These are phyloP conservation scores for Mycena indigotica DNA, from an alignment of 768 basidiomycete species.

Conservation along the genomic window DNA sequence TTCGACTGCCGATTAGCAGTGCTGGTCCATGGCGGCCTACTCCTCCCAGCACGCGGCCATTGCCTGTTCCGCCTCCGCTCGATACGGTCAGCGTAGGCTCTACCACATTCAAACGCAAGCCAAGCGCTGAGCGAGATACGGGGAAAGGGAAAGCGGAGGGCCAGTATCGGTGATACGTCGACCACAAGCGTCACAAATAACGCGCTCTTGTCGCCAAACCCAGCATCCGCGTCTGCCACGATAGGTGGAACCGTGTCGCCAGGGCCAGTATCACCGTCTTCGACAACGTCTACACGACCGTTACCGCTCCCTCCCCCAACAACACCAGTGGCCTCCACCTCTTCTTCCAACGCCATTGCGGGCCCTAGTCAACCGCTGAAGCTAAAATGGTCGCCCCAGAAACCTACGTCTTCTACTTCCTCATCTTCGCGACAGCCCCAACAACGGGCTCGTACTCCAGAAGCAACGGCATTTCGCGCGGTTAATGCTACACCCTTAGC, in stretches of 20 bases:
- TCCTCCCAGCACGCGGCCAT: background rate
- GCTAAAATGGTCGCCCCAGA: too few species aligned
- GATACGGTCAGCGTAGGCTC: conserved; percentile 8
- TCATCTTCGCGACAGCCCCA: too few species aligned
- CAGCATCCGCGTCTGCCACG: background rate
- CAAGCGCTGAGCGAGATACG: background rate
- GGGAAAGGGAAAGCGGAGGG: conserved; percentile 15
- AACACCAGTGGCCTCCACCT: too few species aligned
- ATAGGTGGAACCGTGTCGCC: too few species aligned
- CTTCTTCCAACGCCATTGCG: background rate
- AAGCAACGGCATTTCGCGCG: too few species aligned
- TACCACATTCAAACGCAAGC: conserved; percentile 6
- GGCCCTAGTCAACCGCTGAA: background rate
- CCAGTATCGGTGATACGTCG: conserved; percentile 5
- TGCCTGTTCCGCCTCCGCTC: conserved; percentile 19
- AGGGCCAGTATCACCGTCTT: background rate
- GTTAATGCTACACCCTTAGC: too few species aligned
- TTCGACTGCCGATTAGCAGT: conserved; percentile 12
- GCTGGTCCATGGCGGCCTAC: background rate
- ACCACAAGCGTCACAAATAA: too few species aligned
- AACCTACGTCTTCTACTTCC: too few species aligned
- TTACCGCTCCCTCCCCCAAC: background rate
- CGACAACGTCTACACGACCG: background rate
- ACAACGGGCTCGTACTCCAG: too few species aligned
- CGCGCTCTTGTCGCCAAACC: background rate